Conservation (phyloP, 306 rosid genomes). For the Cicer pinnatifidum region DNA sequence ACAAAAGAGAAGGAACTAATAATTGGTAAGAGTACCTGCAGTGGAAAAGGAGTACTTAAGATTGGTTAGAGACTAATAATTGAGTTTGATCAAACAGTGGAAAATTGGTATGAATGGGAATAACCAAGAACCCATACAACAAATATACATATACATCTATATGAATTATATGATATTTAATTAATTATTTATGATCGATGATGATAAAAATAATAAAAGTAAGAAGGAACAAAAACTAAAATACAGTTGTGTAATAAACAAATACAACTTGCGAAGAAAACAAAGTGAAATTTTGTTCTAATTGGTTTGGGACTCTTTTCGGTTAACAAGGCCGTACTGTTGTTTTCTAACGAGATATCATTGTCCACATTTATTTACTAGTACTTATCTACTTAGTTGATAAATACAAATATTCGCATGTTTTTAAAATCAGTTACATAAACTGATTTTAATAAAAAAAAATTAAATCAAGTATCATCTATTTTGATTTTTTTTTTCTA, state of each 20-base stretch:
- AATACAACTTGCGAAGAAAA: background rate
- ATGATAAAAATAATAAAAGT: background rate
- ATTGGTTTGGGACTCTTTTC: conserved; percentile 13
- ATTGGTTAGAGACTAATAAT: background rate
- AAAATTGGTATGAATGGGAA: background rate
- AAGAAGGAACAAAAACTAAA: background rate
- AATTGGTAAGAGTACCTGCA: background rate
- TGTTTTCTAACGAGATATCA: background rate
- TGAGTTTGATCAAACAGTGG: background rate
- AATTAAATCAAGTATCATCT: too few relatives aligned
- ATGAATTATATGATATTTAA: too few relatives aligned
- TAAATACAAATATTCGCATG: too few relatives aligned
- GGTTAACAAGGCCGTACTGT: conserved; percentile 10
- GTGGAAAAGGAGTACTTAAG: background rate
- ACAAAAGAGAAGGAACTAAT: background rate
- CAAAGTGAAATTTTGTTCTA: background rate
- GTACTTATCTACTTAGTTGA: background rate
- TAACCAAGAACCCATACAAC: background rate
- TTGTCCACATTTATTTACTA: background rate
- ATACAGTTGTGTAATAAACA: background rate
- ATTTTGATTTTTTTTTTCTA: too few relatives aligned
- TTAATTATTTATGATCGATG: too few relatives aligned
- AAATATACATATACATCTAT: background rate
- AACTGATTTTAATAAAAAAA: too few relatives aligned
- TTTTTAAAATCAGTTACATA: too few relatives aligned